Conservation (phyloP, 1,284 basidiomycete genomes). For the Fomitopsis schrenkii region DNA sequence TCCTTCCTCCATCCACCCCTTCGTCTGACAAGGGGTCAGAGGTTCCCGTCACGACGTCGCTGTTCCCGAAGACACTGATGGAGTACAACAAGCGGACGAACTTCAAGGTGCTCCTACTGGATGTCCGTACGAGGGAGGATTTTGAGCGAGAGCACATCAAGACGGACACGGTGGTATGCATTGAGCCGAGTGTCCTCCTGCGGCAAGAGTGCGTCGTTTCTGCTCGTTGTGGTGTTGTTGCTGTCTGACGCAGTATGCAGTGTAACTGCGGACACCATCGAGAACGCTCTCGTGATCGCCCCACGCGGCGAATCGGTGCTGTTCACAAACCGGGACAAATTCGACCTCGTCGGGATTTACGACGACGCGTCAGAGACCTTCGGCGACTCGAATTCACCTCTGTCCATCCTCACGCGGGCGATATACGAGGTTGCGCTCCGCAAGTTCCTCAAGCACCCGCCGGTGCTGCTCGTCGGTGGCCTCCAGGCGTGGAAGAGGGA, state of each 20-base stretch:
- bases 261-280: constrained; percentile 64
- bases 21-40: constrained; percentile 30
- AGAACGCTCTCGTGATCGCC: constrained; percentile 72
- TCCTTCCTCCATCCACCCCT: constrained; percentile 21
- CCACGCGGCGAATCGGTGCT: constrained; percentile 67
- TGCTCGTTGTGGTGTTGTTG: not conserved
- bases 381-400: constrained; percentile 43
- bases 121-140: constrained; percentile 76
- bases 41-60: constrained; percentile 49
- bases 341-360: constrained; percentile 89
- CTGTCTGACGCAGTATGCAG: constrained; percentile 34
- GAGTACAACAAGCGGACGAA: constrained; percentile 52
- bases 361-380: constrained; percentile 69
- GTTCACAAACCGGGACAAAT: constrained; percentile 81
- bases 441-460: constrained; percentile 73
- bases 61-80: constrained; percentile 58
- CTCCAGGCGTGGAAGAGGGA: constrained; percentile 79
- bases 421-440: constrained; percentile 74
- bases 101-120: constrained; percentile 74
- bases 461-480: constrained; percentile 85
- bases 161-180: constrained; percentile 70
- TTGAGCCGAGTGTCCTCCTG: constrained; percentile 78
- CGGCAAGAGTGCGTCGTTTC: constrained; percentile 57
- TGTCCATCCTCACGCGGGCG: constrained; percentile 59
- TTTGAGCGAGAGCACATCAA: constrained; percentile 76